Base-by-base conservation (phyloP, 305 asterid genomes). In the Ilex paraguariensis region DNA sequence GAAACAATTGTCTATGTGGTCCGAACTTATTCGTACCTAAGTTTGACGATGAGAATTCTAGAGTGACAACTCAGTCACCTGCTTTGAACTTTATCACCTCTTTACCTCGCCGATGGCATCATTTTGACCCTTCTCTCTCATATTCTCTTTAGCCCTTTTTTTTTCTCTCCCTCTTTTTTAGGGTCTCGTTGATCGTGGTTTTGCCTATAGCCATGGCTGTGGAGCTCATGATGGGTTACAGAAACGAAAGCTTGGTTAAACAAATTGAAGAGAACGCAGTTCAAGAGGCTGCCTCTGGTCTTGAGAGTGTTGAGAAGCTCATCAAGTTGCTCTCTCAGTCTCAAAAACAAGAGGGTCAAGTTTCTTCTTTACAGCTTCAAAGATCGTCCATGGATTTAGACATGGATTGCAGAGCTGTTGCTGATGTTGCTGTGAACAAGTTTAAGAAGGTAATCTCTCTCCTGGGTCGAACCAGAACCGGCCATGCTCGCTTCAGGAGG, bases 21-120 rank as follows among this genome's bases (percentile, higher is more conserved):
- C 71, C 70, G 69, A 83, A 83, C 77, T 66, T 73, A 77, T 84
- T 82, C 85, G 78, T 81, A 87, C 95, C 89, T 75, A 86, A 72
- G 62, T 71, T 81, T 84, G 91, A 87, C 85, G 77, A 81, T 69
- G 83, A 79, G 77, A 59, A 72, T 61, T 51, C 66, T 53, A 80
- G 80, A 79, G 82, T 84, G 76, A 77, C 81, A 60, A 81, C 77
- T 79, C 79, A 84, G 81, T 82, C 74, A 84, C 84, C 90, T 74
- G 82, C 87, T 84, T 77, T 74, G 73, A 75, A 83, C 90, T 82
- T 81, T 84, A 73, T 70, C 79, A 62, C 49, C 28, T 66, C 57
- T 65, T 72, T 70, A 66, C 76, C 69, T 59, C 74, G 54, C 53
- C 72, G 30, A 62, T 59, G 66, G 67, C 79, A 76, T 68, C 73